Conservation (phyloP, 257 asterid genomes). For the Solanum pennellii region DNA sequence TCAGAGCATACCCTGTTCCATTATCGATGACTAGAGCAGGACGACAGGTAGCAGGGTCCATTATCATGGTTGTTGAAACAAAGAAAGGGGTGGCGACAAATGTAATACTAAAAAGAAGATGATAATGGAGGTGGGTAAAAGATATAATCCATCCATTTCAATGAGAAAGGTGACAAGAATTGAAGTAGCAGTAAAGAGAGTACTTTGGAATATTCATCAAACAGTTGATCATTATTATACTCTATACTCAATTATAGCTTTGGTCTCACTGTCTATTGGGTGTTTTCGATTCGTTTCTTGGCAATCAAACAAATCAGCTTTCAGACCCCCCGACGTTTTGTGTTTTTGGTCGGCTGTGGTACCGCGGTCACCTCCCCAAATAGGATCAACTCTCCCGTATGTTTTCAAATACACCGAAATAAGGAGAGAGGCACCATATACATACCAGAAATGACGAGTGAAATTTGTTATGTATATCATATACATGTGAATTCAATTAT, state of each 20-base stretch:
- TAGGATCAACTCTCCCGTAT: not conserved
- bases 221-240: not conserved
- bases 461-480: no score
- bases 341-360: not conserved
- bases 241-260: not conserved
- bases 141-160: slow-evolving; percentile 19
- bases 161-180: not conserved
- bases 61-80: slow-evolving; percentile 45
- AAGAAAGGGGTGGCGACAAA: slow-evolving; percentile 16
- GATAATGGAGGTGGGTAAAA: slow-evolving; percentile 4
- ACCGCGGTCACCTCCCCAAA: not conserved
- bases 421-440: no score
- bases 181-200: not conserved
- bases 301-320: not conserved
- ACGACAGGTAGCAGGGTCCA: slow-evolving; percentile 80
- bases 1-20: slow-evolving; percentile 70
- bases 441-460: no score
- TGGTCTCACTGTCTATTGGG: not conserved
- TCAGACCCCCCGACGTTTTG: not conserved
- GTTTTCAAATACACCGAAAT: no score
- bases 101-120: not conserved
- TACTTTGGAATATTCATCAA: not conserved
- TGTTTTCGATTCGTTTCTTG: not conserved
- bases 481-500: no score
- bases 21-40: slow-evolving; percentile 95